A percentile compares a stretch with the other conserved stretches of the same genome.
Conservation (phyloP, 1,139 yeast species). For the Yamadazyma aaseri region DNA sequence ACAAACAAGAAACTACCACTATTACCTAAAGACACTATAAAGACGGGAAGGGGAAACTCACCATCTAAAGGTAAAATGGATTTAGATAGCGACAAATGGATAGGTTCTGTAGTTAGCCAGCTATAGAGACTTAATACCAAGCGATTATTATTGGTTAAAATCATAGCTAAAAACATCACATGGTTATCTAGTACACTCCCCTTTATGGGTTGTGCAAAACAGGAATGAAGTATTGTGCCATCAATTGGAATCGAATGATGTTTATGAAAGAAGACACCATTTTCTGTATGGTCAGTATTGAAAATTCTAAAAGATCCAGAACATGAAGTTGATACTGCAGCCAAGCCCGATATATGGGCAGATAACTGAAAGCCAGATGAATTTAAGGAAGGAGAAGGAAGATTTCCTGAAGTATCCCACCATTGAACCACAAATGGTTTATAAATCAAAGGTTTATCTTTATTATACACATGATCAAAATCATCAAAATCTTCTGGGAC, state of each 20-base stretch:
- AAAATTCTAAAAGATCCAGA: conserved; percentile 38
- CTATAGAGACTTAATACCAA: conserved; percentile 37
- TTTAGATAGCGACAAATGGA: conserved; percentile 19
- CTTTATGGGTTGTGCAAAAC: conserved; percentile 40
- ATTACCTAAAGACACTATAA: conserved; percentile 34
- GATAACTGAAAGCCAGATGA: conserved; percentile 35
- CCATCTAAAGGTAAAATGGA: conserved; percentile 35
- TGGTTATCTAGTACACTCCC: conserved; percentile 27
- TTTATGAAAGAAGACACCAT: conserved; percentile 38
- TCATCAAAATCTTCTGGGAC: conserved; percentile 34
- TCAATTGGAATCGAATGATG: conserved; percentile 42
- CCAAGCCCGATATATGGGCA: conserved; percentile 38
- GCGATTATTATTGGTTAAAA: conserved; percentile 37
- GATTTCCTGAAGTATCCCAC: conserved; percentile 39
- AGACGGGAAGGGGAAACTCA: conserved; percentile 40
- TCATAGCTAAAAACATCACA: conserved; percentile 34
- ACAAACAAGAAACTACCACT: conserved; percentile 38
- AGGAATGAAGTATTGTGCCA: conserved; percentile 42
- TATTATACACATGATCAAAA: conserved; percentile 17
- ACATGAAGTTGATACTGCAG: conserved; percentile 40
- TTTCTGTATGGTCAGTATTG: conserved; percentile 31
- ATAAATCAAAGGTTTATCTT: conserved; percentile 18
- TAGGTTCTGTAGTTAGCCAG: conserved; percentile 38
- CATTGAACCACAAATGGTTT: conserved; percentile 52
- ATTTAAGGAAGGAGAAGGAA: conserved; percentile 22